Percentiles rank a stretch among this genome's conserved stretches.
Evolutionary conservation across 345 rosid species (phyloP).

Genomic region (Lepidium sativum): DNA sequence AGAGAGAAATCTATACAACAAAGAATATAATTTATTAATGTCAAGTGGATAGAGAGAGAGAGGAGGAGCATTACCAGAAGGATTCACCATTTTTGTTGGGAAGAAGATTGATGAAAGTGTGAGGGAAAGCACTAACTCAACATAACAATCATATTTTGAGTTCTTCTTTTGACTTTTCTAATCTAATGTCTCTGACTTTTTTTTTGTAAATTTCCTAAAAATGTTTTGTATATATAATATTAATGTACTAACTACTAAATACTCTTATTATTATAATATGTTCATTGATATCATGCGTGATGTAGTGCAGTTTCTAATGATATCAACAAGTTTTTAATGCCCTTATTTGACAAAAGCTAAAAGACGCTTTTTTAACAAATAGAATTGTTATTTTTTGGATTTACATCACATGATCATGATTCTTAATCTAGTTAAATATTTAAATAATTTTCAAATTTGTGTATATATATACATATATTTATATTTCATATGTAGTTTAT

Average conservation of each 20-base stretch:
- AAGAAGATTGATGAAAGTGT: conserved; percentile 7
- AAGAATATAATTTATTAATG: too few relatives aligned
- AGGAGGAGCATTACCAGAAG: conserved; percentile 25
- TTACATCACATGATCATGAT: too few relatives aligned
- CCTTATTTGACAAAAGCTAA: too few relatives aligned
- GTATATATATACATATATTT: too few relatives aligned
- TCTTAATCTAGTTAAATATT: too few relatives aligned
- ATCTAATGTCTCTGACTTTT: not conserved
- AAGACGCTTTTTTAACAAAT: too few relatives aligned
- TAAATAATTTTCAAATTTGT: too few relatives aligned
- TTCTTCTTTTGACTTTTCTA: not conserved
- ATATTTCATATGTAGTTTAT: too few relatives aligned
- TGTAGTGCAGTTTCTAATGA: not conserved
- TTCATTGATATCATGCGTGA: not conserved
- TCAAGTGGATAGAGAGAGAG: too few relatives aligned
- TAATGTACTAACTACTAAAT: not conserved
- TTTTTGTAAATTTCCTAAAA: too few relatives aligned
- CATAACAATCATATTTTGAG: not conserved
- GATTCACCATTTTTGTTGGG: not conserved
- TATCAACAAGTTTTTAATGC: not conserved
- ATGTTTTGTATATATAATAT: too few relatives aligned
- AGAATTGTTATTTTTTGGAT: too few relatives aligned
- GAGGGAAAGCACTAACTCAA: conserved; percentile 27
- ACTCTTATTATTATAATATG: not conserved
- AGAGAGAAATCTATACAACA: not conserved